phyloP scores from a whole-genome alignment of 116 monocot genomes.

The Trichopus zeylanicus region DNA sequence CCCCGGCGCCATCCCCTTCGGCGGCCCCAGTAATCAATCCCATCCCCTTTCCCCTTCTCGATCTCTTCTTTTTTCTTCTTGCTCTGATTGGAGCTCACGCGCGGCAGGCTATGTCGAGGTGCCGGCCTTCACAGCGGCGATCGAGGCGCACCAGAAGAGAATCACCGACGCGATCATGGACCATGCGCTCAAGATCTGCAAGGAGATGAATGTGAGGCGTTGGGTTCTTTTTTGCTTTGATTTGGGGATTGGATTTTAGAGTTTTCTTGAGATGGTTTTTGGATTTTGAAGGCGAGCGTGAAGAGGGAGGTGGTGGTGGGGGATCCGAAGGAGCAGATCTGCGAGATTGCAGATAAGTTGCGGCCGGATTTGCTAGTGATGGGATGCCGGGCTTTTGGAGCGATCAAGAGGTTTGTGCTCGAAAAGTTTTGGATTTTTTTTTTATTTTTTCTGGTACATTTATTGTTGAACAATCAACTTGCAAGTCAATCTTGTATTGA shows the following conservation, averaged over 20 bases:
- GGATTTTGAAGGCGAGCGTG: slow-evolving; percentile 36
- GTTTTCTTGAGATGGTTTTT: neutral
- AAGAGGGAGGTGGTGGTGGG: slow-evolving; percentile 78
- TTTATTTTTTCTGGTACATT: too few relatives aligned
- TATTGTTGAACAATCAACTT: too few relatives aligned
- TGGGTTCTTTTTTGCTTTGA: neutral
- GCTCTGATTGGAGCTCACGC: neutral
- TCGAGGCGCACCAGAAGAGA: slow-evolving; percentile 85
- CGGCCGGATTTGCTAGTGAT: slow-evolving; percentile 81
- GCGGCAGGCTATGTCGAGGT: slow-evolving; percentile 67
- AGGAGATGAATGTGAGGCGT: slow-evolving; percentile 58
- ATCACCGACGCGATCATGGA: slow-evolving; percentile 77
- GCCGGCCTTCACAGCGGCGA: slow-evolving; percentile 82
- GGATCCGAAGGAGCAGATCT: slow-evolving; percentile 83
- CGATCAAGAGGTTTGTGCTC: slow-evolving; percentile 95
- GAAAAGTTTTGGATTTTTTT: too few relatives aligned
- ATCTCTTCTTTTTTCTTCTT: neutral
- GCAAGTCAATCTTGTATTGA: too few relatives aligned
- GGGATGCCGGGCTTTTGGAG: slow-evolving; percentile 77
- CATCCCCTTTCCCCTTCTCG: too few relatives aligned
- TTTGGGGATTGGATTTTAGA: too few relatives aligned
- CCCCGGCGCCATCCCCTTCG: slow-evolving; percentile 88
- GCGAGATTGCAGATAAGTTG: slow-evolving; percentile 34
- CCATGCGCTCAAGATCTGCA: slow-evolving; percentile 70
- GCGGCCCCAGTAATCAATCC: slow-evolving; percentile 92